Evolutionary conservation across 2,329 filamentous ascomycete species (phyloP).

Genomic region (Colletotrichum orbiculare): DNA sequence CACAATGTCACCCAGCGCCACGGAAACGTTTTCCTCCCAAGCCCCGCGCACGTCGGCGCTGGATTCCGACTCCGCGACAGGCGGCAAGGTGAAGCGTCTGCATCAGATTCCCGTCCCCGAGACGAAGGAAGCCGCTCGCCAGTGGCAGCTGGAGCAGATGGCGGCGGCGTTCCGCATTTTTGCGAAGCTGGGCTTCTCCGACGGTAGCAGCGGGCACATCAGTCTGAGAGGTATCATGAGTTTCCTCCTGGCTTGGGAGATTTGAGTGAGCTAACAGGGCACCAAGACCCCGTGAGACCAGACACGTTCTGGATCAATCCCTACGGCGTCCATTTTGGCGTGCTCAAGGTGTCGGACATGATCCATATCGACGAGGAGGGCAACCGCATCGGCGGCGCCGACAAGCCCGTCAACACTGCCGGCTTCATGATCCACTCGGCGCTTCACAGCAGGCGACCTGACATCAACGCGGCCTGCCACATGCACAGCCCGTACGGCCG

Average conservation of each 20-base stretch:
- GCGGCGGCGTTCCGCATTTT: constrained; percentile 61
- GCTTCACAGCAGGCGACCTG: constrained; percentile 70
- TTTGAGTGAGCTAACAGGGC: background rate
- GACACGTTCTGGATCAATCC: constrained; percentile 63
- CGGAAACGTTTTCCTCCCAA: background rate
- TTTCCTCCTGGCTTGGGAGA: background rate
- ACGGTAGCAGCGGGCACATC: constrained; percentile 60
- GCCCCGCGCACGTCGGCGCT: constrained; percentile 27
- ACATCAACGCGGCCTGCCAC: constrained; percentile 75
- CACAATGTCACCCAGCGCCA: constrained; percentile 32
- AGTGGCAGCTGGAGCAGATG: constrained; percentile 54
- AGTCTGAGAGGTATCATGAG: constrained; percentile 44
- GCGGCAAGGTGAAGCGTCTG: constrained; percentile 31
- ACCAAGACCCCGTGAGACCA: constrained; percentile 45
- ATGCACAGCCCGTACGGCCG: constrained; percentile 72
- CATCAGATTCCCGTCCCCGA: constrained; percentile 32
- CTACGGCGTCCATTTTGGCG: constrained; percentile 72
- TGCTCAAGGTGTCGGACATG: constrained; percentile 74
- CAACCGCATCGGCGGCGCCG: constrained; percentile 66
- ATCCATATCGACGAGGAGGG: constrained; percentile 71
- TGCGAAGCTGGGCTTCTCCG: constrained; percentile 56
- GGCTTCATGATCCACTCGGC: constrained; percentile 77
- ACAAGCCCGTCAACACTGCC: constrained; percentile 72
- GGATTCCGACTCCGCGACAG: constrained; percentile 14
- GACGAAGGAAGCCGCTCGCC: constrained; percentile 42